Evolutionary conservation across 139 green algal species (phyloP).

Genomic region (Medakamo hakoo): DNA sequence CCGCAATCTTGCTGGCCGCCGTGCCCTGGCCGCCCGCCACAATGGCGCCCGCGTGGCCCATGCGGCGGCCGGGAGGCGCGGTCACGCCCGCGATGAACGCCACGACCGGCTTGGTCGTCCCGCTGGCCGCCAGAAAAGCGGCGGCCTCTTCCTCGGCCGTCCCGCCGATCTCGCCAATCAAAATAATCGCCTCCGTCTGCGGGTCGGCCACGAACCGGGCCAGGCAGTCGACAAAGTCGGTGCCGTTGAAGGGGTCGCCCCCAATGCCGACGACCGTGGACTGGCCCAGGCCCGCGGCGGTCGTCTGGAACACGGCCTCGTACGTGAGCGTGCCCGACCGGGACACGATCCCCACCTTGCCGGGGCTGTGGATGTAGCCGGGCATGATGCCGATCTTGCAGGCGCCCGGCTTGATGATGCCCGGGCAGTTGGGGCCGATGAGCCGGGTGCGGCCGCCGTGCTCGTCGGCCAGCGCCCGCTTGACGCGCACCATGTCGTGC

Average conservation of each 20-base stretch:
- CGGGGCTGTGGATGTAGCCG: slow-evolving; percentile 96
- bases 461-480: slow-evolving; percentile 76
- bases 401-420: slow-evolving; percentile 95
- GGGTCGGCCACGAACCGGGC: slow-evolving; percentile 89
- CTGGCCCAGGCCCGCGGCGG: slow-evolving; percentile 77
- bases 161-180: slow-evolving; percentile 99
- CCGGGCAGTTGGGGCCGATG: slow-evolving; percentile 97
- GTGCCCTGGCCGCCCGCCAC: slow-evolving; percentile 84
- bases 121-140: slow-evolving; percentile 68
- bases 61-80: slow-evolving; percentile 84
- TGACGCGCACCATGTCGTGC: slow-evolving; percentile 50
- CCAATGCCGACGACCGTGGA: slow-evolving; percentile 87
- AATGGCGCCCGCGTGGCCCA: slow-evolving; percentile 97
- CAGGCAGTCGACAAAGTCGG: slow-evolving; percentile 98
- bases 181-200: slow-evolving; percentile 94
- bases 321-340: slow-evolving; percentile 95
- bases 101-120: slow-evolving; percentile 92
- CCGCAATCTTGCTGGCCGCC: slow-evolving; percentile 88
- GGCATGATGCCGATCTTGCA: slow-evolving; percentile 99
- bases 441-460: slow-evolving; percentile 56
- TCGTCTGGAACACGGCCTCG: slow-evolving; percentile 96
- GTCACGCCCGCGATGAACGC: slow-evolving; percentile 98
- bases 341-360: slow-evolving; percentile 91
- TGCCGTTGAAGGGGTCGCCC: slow-evolving; percentile 89
- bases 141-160: slow-evolving; percentile 95